A percentile compares a stretch with the other conserved stretches of the same genome.
These are phyloP conservation scores for Agroathelia rolfsii DNA, from an alignment of 1,284 basidiomycete genomes.

Conservation along the genomic window DNA sequence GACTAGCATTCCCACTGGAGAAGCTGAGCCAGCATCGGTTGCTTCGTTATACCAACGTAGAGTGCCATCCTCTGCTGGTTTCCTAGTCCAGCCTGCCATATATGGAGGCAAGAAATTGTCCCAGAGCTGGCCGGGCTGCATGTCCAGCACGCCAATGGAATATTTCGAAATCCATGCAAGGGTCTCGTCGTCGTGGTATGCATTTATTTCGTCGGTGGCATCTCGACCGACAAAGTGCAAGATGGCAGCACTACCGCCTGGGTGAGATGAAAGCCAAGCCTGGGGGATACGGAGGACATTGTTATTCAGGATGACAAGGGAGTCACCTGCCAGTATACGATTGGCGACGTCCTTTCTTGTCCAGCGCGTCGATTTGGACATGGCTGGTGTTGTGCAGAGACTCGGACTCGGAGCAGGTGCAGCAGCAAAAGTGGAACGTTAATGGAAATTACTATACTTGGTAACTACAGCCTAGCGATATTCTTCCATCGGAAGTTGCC, in stretches of 20 bases:
- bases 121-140: constrained; percentile 59
- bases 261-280: constrained; percentile 79
- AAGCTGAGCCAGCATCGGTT: no score
- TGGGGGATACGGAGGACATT: constrained; percentile 77
- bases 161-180: constrained; percentile 60
- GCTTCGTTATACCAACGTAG: constrained; percentile 58
- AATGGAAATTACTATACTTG: no score
- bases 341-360: constrained; percentile 51
- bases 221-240: constrained; percentile 96
- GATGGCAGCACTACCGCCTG: constrained; percentile 84
- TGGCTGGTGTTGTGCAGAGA: no score
- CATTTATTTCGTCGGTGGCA: constrained; percentile 89
- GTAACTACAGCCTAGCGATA: no score
- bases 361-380: no score
- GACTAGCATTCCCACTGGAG: constrained; percentile 58
- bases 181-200: constrained; percentile 76
- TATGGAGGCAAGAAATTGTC: constrained; percentile 82
- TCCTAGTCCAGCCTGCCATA: constrained; percentile 71
- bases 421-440: no score
- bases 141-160: constrained; percentile 65
- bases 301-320: constrained; percentile 72
- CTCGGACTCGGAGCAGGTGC: no score
- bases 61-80: constrained; percentile 31
- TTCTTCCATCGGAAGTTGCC: no score
- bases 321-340: constrained; percentile 69